phyloP scores from a whole-genome alignment of 208 protist genomes.

The Acanthamoeba royreba region DNA sequence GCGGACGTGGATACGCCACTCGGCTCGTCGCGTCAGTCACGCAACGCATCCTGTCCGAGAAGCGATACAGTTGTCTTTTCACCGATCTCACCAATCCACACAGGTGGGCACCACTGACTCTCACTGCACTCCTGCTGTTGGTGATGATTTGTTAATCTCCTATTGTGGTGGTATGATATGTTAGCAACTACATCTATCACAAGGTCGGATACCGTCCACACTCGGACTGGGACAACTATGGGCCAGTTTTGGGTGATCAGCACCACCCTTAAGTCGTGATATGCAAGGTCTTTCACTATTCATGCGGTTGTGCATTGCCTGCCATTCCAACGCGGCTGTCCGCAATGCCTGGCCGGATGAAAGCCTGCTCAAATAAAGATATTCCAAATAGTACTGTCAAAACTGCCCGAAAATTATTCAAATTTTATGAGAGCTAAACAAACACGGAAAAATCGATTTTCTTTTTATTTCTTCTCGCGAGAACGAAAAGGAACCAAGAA shows the following conservation, averaged over 20 bases:
- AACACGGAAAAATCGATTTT: too few species aligned
- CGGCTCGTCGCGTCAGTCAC: not conserved
- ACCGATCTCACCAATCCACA: not conserved
- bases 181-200: not conserved
- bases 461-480: too few species aligned
- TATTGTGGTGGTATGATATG: not conserved
- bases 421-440: too few species aligned
- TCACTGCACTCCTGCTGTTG: not conserved
- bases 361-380: too few species aligned
- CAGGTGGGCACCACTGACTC: not conserved
- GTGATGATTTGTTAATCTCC: not conserved
- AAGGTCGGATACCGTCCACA: not conserved
- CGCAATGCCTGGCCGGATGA: too few species aligned
- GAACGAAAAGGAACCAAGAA: too few species aligned
- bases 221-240: not conserved
- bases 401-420: too few species aligned
- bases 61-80: not conserved
- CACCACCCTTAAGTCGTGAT: too few species aligned
- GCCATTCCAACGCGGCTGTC: too few species aligned
- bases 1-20: not conserved
- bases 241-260: not conserved
- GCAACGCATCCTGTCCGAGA: not conserved
- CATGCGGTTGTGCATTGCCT: too few species aligned
- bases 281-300: too few species aligned
- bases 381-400: too few species aligned